Evolutionary conservation across 176 grass and related monocot genomes (phyloP).

Genomic region (Pontederia paniculata): DNA sequence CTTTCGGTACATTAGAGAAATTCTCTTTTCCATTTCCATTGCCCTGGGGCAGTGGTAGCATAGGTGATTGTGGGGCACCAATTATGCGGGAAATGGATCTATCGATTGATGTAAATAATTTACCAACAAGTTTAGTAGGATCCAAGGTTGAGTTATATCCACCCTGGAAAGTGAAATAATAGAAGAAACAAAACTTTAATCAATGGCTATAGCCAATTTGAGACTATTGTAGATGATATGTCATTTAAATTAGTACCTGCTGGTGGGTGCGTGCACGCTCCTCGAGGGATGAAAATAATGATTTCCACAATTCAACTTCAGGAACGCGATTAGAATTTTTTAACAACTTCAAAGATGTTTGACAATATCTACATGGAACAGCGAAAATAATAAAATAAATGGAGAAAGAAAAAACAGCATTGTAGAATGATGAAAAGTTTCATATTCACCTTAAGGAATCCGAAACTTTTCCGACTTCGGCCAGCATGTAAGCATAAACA

Average conservation of each 20-base stretch:
- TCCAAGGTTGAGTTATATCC: conserved; percentile 79
- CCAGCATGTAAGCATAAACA: conserved; percentile 95
- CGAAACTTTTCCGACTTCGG: conserved; percentile 70
- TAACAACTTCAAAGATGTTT: conserved; percentile 78
- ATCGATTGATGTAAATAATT: conserved; percentile 80
- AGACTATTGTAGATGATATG: background rate
- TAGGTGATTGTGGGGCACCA: conserved; percentile 58
- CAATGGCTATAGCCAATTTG: conserved; percentile 2
- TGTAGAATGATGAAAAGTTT: conserved; percentile 12
- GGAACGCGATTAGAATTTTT: conserved; percentile 71
- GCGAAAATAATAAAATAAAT: background rate
- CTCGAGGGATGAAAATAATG: conserved; percentile 70
- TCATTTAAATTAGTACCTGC: conserved; percentile 34
- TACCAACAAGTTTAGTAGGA: conserved; percentile 74
- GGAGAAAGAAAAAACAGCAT: background rate
- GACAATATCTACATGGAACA: conserved; percentile 63
- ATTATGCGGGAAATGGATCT: conserved; percentile 87
- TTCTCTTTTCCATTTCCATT: conserved; percentile 44
- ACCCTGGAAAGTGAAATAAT: conserved; percentile 35
- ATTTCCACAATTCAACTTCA: conserved; percentile 87
- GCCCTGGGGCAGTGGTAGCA: conserved; percentile 49
- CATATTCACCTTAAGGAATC: conserved; percentile 71
- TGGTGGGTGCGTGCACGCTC: conserved; percentile 81
- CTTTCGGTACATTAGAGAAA: conserved; percentile 36
- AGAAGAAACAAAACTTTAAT: background rate